Conservation (phyloP, 2,329 filamentous ascomycete species). For the Penicillium italicum region DNA sequence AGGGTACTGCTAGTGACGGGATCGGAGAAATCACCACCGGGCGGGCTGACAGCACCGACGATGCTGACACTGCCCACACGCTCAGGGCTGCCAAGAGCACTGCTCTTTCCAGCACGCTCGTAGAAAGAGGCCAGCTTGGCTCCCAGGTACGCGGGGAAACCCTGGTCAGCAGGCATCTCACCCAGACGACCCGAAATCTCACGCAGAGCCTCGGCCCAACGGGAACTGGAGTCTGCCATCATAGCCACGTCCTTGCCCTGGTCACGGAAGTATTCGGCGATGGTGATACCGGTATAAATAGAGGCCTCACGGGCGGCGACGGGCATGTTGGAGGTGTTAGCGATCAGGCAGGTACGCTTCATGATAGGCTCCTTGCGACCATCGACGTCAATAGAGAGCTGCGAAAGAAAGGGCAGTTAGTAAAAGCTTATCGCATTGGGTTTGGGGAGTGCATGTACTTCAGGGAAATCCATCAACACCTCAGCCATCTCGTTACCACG, state of each 20-base stretch:
- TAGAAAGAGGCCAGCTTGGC: conserved; percentile 99
- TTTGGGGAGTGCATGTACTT: conserved; percentile 46
- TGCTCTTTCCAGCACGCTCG: conserved; percentile 89
- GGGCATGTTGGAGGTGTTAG: conserved; percentile 99
- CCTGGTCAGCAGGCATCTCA: conserved; percentile 99
- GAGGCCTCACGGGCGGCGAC: conserved; percentile 97
- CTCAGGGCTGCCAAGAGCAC: conserved; percentile 81
- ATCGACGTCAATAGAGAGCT: conserved; percentile 87
- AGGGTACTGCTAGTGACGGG: conserved; percentile 92
- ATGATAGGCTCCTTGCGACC: conserved; percentile 98
- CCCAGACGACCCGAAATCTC: conserved; percentile 97
- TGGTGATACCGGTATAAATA: conserved; percentile 94
- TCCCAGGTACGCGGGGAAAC: conserved; percentile 96
- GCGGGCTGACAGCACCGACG: conserved; percentile 93
- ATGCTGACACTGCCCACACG: conserved; percentile 92
- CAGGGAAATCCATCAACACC: conserved; percentile 99
- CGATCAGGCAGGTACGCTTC: conserved; percentile 98
- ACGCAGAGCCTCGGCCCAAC: conserved; percentile 97
- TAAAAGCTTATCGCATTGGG: background rate
- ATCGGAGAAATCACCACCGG: conserved; percentile 98
- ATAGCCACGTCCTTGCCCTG: conserved; percentile 97
- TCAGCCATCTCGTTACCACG: conserved; percentile 99
- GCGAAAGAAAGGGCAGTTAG: conserved; percentile 14
- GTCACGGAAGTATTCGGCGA: conserved; percentile 95
- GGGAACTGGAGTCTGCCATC: conserved; percentile 98